Percentiles rank a stretch among this genome's conserved stretches.
phyloP scores from a whole-genome alignment of 495 filamentous ascomycete species.

The Pyrenopolyporus hunteri region DNA sequence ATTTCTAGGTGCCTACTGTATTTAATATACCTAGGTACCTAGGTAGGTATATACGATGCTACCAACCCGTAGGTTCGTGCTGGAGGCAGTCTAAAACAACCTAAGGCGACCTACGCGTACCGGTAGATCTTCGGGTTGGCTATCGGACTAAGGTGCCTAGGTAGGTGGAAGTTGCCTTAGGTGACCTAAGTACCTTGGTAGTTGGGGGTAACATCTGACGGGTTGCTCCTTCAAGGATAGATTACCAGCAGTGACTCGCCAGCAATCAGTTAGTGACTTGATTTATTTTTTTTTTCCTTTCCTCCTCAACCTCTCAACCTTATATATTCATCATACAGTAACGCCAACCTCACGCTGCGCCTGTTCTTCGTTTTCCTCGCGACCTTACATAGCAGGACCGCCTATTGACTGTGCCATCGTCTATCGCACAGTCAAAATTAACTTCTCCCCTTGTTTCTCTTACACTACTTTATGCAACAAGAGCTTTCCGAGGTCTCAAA shows the following conservation, averaged over 20 bases:
- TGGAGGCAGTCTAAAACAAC: no score
- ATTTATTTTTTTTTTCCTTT: conserved; percentile 11
- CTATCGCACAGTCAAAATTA: conserved; percentile 69
- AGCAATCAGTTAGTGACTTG: not conserved
- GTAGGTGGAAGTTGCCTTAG: no score
- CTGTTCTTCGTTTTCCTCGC: not conserved
- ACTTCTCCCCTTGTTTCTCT: conserved; percentile 42
- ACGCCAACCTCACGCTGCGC: conserved; percentile 13
- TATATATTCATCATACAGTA: conserved; percentile 19
- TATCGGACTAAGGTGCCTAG: no score
- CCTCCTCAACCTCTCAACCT: conserved; percentile 11
- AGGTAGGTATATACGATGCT: no score
- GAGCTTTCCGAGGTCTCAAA: conserved; percentile 69
- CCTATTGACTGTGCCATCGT: conserved; percentile 50
- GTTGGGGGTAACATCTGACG: no score
- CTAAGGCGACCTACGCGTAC: no score
- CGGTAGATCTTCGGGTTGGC: no score
- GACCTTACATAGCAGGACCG: not conserved
- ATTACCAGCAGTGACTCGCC: conserved; percentile 12
- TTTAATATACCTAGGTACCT: no score
- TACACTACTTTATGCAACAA: conserved; percentile 85
- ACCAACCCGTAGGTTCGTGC: no score
- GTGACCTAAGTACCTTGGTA: no score
- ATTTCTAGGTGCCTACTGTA: no score
- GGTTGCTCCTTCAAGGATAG: conserved; percentile 5